Conservation (phyloP, 148 eudicot species). For the Camellia japonica region DNA sequence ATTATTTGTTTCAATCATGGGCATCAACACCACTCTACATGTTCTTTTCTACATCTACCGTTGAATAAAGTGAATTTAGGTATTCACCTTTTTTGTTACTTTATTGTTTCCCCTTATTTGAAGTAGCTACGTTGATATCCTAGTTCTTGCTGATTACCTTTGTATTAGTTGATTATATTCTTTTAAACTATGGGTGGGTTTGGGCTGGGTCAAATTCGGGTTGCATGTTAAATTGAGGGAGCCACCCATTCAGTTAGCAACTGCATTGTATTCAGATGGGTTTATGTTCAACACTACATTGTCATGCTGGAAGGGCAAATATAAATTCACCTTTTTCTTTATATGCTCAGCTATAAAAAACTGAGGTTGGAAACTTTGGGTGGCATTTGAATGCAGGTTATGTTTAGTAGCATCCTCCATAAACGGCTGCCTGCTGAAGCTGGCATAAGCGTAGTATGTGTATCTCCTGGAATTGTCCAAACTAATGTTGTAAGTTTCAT, state of each 20-base stretch:
- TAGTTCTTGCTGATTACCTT: neutral
- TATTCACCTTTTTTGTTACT: neutral
- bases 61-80: neutral
- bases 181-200: neutral
- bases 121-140: neutral
- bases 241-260: no score
- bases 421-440: conserved; percentile 83
- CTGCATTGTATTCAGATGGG: no score
- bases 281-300: no score
- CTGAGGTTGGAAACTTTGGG: conserved; percentile 11
- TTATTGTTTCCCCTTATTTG: neutral
- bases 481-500: conserved; percentile 80
- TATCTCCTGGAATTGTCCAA: conserved; percentile 93
- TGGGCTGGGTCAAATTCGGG: no score
- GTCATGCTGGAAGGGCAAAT: neutral
- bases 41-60: neutral
- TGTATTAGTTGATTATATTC: neutral
- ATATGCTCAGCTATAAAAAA: neutral
- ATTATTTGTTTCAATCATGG: neutral
- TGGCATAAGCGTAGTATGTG: conserved; percentile 78
- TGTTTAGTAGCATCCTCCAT: conserved; percentile 89
- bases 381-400: conserved; percentile 54
- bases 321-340: neutral
- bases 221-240: no score
- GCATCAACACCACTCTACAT: neutral